These are phyloP conservation scores for Arbutus unedo DNA, from an alignment of 148 eudicot genomes.

Conservation along the genomic window DNA sequence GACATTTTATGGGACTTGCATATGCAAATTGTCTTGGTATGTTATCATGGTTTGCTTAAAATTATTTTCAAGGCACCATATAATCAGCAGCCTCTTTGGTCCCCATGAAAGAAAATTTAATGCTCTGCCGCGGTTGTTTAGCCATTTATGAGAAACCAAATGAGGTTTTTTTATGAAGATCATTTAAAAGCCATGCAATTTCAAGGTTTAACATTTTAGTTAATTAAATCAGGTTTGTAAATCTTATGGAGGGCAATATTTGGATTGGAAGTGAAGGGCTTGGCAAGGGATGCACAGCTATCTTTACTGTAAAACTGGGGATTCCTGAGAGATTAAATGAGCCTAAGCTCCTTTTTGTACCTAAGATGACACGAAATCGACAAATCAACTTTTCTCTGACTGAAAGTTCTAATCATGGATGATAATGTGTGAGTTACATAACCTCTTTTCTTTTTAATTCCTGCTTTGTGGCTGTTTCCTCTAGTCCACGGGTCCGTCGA, in stretches of 20 bases:
- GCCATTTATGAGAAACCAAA: neutral
- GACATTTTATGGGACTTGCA: neutral
- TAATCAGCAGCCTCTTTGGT: neutral
- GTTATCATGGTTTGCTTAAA: neutral
- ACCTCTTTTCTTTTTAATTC: neutral
- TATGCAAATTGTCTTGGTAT: neutral
- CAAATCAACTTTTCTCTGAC: slow-evolving; percentile 58
- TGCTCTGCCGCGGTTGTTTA: no score
- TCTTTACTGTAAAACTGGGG: slow-evolving; percentile 71
- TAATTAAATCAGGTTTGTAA: slow-evolving; percentile 10
- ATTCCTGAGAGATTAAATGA: slow-evolving; percentile 41
- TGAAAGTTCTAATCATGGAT: slow-evolving; percentile 80
- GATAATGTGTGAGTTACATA: slow-evolving; percentile 66
- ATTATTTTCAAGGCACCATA: neutral
- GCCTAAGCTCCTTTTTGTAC: slow-evolving; percentile 35
- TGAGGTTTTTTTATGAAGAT: neutral
- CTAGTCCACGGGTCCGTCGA: neutral
- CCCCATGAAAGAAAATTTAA: neutral
- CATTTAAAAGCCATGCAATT: neutral
- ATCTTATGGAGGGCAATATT: slow-evolving; percentile 92
- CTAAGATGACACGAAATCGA: slow-evolving; percentile 34
- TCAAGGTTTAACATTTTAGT: neutral
- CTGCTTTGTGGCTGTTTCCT: neutral
- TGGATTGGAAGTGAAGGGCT: no score
- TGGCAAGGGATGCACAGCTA: slow-evolving; percentile 74